phyloP scores from a whole-genome alignment of 768 basidiomycete genomes.

The Lactarius sanguifluus region DNA sequence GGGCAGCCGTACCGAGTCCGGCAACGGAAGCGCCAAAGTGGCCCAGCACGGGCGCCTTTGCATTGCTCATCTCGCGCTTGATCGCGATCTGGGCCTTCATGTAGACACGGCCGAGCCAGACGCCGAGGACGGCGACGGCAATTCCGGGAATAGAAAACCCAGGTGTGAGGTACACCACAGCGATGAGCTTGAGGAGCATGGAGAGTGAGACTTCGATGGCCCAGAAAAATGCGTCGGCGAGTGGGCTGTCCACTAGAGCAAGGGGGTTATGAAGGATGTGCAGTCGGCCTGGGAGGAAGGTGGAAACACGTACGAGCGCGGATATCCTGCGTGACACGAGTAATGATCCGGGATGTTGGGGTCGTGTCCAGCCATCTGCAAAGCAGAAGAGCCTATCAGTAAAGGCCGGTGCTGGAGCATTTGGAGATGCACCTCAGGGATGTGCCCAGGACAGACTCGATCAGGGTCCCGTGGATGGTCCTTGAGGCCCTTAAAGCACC shows the following conservation, averaged over 20 bases:
- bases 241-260: constrained; percentile 38
- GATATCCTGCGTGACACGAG: constrained; percentile 68
- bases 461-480: constrained; percentile 50
- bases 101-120: constrained; percentile 48
- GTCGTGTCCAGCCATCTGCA: constrained; percentile 51
- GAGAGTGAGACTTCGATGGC: constrained; percentile 36
- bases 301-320: constrained; percentile 33
- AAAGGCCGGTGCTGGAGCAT: too few relatives aligned
- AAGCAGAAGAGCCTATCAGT: not conserved
- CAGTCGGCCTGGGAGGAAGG: not conserved
- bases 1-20: constrained; percentile 41
- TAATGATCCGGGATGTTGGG: constrained; percentile 57
- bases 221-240: constrained; percentile 32
- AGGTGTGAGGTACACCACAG: constrained; percentile 42
- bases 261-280: not conserved
- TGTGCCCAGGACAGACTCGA: constrained; percentile 55
- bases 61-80: constrained; percentile 56
- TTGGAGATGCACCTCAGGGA: constrained; percentile 58
- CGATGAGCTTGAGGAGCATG: constrained; percentile 40
- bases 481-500: constrained; percentile 56
- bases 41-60: constrained; percentile 48
- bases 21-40: constrained; percentile 55
- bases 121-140: constrained; percentile 41
- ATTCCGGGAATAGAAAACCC: constrained; percentile 42
- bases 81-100: constrained; percentile 56